These are phyloP conservation scores for Aphanocladium album DNA, from an alignment of 2,329 filamentous ascomycete genomes.

Conservation along the genomic window DNA sequence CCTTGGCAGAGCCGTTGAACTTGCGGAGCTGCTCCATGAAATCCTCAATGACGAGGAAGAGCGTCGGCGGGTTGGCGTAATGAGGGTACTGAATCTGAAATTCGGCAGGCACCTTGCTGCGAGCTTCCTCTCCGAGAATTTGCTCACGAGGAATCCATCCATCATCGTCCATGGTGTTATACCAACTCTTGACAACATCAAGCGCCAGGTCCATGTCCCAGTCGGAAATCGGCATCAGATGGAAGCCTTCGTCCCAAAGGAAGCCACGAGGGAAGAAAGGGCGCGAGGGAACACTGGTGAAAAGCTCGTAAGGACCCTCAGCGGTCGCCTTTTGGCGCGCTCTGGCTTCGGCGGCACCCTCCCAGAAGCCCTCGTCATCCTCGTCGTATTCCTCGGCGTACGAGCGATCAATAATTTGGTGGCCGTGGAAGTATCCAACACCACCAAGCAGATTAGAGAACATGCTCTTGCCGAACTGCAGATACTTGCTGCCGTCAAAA, in stretches of 20 bases:
- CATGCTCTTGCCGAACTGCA: conserved; percentile 78
- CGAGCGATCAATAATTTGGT: conserved; percentile 83
- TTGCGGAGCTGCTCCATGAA: conserved; percentile 74
- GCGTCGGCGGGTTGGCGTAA: conserved; percentile 92
- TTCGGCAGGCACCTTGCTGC: conserved; percentile 88
- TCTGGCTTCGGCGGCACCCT: conserved; percentile 78
- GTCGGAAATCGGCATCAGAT: conserved; percentile 82
- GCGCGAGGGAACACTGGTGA: conserved; percentile 84
- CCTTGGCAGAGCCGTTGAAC: conserved; percentile 42
- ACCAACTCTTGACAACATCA: conserved; percentile 93
- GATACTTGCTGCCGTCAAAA: conserved; percentile 68
- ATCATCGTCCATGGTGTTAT: conserved; percentile 90
- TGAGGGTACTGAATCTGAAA: conserved; percentile 96
- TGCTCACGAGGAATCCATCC: conserved; percentile 97
- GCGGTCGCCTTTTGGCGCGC: conserved; percentile 60
- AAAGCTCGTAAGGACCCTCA: conserved; percentile 83
- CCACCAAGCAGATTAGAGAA: conserved; percentile 93
- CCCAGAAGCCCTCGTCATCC: conserved; percentile 92
- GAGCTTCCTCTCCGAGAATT: conserved; percentile 84
- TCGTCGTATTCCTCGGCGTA: conserved; percentile 93
- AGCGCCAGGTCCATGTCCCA: conserved; percentile 87
- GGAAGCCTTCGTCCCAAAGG: conserved; percentile 97
- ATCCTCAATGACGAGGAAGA: conserved; percentile 82
- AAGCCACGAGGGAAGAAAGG: conserved; percentile 97
- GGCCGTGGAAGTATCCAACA: conserved; percentile 90